These are phyloP conservation scores for Scortechinia acanthostroma DNA, from an alignment of 2,329 filamentous ascomycete species.

Conservation along the genomic window DNA sequence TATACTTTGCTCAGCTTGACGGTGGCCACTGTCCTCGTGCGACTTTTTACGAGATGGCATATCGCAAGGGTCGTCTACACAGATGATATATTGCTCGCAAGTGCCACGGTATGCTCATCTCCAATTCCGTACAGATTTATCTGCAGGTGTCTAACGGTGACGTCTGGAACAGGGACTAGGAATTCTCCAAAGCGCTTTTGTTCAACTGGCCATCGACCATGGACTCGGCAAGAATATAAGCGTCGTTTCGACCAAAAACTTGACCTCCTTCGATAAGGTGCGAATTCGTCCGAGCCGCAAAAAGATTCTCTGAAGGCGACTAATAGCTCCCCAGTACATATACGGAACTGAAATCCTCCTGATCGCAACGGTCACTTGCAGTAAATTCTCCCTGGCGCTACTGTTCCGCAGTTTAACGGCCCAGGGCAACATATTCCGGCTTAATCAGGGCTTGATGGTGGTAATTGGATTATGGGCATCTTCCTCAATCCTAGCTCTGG, in stretches of 20 bases:
- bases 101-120: neutral
- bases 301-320: too few relatives aligned
- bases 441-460: neutral
- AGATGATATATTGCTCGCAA: neutral
- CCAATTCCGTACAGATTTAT: neutral
- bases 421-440: neutral
- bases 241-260: neutral
- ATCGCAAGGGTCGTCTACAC: neutral
- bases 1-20: neutral
- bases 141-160: too few relatives aligned
- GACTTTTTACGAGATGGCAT: neutral
- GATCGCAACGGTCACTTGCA: neutral
- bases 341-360: neutral
- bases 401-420: neutral
- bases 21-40: neutral
- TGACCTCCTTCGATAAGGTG: neutral
- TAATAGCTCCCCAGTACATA: neutral
- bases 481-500: neutral
- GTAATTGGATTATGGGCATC: neutral
- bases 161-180: neutral
- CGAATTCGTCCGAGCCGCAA: too few relatives aligned
- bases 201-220: neutral
- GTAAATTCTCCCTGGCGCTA: neutral
- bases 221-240: neutral
- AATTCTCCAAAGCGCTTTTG: neutral